A percentile compares a stretch with the other conserved stretches of the same genome.
Conservation (phyloP, 805 yeast genomes). For the Wickerhamomyces hampshirensis region DNA sequence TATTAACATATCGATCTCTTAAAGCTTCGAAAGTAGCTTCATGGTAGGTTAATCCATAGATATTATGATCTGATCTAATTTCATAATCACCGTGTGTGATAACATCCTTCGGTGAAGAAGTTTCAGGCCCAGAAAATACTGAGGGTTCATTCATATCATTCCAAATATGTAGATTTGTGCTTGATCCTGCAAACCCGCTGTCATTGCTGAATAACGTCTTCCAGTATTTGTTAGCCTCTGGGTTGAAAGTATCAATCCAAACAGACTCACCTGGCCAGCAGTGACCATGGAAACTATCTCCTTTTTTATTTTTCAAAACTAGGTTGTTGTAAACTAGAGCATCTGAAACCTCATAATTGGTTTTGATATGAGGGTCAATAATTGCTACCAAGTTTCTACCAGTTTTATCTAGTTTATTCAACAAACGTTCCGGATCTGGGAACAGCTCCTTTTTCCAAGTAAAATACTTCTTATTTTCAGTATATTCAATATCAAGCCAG, state of each 20-base stretch:
- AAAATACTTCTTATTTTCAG: slow-evolving; percentile 81
- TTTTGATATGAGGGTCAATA: slow-evolving; percentile 88
- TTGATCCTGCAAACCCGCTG: slow-evolving; percentile 38
- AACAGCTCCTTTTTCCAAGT: slow-evolving; percentile 80
- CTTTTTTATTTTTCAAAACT: slow-evolving; percentile 43
- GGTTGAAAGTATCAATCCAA: slow-evolving; percentile 86
- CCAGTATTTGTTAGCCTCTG: slow-evolving; percentile 61
- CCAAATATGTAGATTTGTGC: slow-evolving; percentile 80
- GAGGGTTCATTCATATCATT: slow-evolving; percentile 99
- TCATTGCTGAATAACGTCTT: slow-evolving; percentile 44
- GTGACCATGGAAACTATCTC: slow-evolving; percentile 66
- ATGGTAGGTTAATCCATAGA: slow-evolving; percentile 76
- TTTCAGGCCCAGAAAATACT: slow-evolving; percentile 91
- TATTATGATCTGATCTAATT: slow-evolving; percentile 86
- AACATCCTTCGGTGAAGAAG: slow-evolving; percentile 78
- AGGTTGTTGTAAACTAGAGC: slow-evolving; percentile 36
- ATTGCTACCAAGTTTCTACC: slow-evolving; percentile 81
- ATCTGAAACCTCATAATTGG: slow-evolving; percentile 61
- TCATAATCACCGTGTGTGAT: slow-evolving; percentile 80
- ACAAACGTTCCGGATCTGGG: slow-evolving; percentile 70
- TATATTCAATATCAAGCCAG: slow-evolving; percentile 94
- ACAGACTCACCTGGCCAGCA: slow-evolving; percentile 98
- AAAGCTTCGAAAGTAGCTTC: slow-evolving; percentile 74
- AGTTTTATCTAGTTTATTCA: slow-evolving; percentile 56
- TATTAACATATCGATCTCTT: slow-evolving; percentile 40